phyloP scores from a whole-genome alignment of 106 monocot genomes.

The Acanthochlamys bracteata region DNA sequence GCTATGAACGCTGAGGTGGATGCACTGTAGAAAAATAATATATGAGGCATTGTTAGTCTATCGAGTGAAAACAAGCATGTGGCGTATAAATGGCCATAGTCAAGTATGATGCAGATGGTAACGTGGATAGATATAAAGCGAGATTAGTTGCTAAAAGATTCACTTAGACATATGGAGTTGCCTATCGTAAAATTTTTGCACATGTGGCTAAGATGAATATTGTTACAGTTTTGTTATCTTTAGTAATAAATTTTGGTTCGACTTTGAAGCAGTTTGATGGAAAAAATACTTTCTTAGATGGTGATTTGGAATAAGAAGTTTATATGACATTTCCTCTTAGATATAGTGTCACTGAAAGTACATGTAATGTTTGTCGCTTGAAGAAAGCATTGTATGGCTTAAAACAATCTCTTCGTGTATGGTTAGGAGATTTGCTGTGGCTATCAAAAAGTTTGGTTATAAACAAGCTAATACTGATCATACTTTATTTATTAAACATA shows the following conservation, averaged over 20 bases:
- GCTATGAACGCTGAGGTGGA: neutral
- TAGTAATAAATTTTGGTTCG: too few relatives aligned
- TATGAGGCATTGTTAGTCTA: neutral
- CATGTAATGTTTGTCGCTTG: conserved; percentile 5
- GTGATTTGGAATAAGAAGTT: too few relatives aligned
- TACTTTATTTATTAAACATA: conserved; percentile 8
- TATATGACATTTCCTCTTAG: neutral
- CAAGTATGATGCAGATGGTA: too few relatives aligned
- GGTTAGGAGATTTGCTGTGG: conserved; percentile 11
- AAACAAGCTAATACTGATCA: conserved; percentile 5
- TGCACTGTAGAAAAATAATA: conserved; percentile 4
- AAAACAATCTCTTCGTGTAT: conserved; percentile 18
- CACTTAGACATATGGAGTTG: conserved; percentile 9
- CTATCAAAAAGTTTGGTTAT: neutral
- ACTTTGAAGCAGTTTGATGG: too few relatives aligned
- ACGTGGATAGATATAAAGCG: neutral
- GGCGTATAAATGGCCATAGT: neutral
- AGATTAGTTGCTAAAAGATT: neutral
- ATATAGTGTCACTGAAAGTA: neutral
- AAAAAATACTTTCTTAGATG: too few relatives aligned
- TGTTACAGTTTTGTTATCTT: neutral
- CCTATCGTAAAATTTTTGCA: conserved; percentile 7
- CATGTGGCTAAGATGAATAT: conserved; percentile 7
- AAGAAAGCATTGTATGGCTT: conserved; percentile 20
- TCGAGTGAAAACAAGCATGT: neutral